Evolutionary conservation across 2,329 filamentous ascomycete genomes (phyloP), one percentile per base, ranked within the genome.

Genomic region (Penicillium sp.): DNA sequence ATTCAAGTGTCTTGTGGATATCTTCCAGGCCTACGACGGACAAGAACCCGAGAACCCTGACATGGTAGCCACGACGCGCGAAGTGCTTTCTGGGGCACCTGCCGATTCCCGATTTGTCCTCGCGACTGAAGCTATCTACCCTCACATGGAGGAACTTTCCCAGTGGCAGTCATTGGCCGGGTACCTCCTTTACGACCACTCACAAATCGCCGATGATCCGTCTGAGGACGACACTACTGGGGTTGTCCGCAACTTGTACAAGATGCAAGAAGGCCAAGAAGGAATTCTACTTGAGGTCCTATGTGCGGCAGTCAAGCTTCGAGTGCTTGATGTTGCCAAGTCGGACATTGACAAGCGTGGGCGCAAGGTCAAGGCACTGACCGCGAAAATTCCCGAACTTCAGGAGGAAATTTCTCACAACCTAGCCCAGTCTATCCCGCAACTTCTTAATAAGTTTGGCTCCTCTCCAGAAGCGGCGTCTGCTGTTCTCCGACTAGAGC

Each of bases 141-240:
- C 94, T 56, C 87, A 88, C 61, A 83, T 97, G 54, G 79, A 85
- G 0, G 90, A 94, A 62, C 81, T 97, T 24, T 84, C 85, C 60
- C 86, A 91, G 51, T 99, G 94, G 94, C 90, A 96, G 66, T 82
- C 89, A 4, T 74, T 99, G 50, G 88, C 91, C 21, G 91, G 91
- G 13, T 99, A 97, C 70, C 81, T 99, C 6, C 79, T 99, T 2
- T 96, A 90, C 68, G 94, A 99, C 64, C 92, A 97, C 70, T 94
- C 91, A 0, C 68, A 84, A 69, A 76, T 85, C 61, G 72, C 79
- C 59, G 71, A 81, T 66, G 64, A 68, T 20, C 74, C 80, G 2
- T 80, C 82, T 41, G 77, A 76, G 8, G 81, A 82, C 23, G 83
- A 86, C 53, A 74, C 84, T 1, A 83, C 89, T 44, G 77, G 77